These are phyloP conservation scores for Metschnikowia vanudenii DNA, from an alignment of 805 yeast genomes.

Conservation along the genomic window DNA sequence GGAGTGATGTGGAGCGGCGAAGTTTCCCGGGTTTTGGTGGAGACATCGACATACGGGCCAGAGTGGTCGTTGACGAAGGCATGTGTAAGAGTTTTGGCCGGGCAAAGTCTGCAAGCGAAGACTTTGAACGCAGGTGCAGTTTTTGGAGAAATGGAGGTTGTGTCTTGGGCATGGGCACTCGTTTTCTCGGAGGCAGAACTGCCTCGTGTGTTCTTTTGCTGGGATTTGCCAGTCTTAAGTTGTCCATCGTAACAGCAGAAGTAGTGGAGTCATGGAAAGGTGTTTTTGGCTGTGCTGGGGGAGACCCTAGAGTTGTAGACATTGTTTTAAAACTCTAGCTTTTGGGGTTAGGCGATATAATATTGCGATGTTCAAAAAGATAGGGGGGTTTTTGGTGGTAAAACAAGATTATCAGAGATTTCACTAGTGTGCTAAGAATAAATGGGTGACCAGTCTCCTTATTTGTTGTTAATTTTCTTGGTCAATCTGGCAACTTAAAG, in stretches of 20 bases:
- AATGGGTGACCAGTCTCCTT: too few species aligned
- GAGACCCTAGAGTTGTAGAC: conserved; percentile 9
- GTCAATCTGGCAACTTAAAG: too few species aligned
- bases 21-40: conserved; percentile 22
- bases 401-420: too few species aligned
- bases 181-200: conserved; percentile 12
- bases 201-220: conserved; percentile 13
- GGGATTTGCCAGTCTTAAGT: conserved; percentile 13
- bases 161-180: conserved; percentile 8
- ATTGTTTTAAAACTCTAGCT: background rate
- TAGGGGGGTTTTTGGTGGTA: too few species aligned
- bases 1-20: conserved; percentile 19
- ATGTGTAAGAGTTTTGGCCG: conserved; percentile 12
- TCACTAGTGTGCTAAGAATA: too few species aligned
- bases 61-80: conserved; percentile 1
- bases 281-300: conserved; percentile 16
- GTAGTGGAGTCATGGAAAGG: conserved; percentile 20
- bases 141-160: conserved; percentile 13
- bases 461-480: too few species aligned
- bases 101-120: conserved; percentile 18
- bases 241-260: conserved; percentile 12
- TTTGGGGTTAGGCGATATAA: too few species aligned
- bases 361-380: too few species aligned
- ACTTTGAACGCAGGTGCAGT: conserved; percentile 13
- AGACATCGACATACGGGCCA: conserved; percentile 13